A percentile compares a stretch with the other conserved stretches of the same genome.
phyloP scores from a whole-genome alignment of 1,284 basidiomycete genomes.

The Moesziomyces globuligerus region DNA sequence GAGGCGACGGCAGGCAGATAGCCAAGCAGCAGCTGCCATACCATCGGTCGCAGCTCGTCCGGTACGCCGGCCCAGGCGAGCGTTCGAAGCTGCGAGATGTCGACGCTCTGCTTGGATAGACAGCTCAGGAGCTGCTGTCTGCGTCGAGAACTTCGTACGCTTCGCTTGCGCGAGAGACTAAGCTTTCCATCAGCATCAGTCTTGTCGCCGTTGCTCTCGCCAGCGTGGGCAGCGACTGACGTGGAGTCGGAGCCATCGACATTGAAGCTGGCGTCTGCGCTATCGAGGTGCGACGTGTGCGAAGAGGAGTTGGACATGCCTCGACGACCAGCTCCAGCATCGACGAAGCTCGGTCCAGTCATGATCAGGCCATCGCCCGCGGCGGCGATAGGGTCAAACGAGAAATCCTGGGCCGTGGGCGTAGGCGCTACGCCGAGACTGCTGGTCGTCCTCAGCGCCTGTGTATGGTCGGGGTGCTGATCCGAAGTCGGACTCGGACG shows the following conservation, averaged over 20 bases:
- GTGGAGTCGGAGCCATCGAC: background rate
- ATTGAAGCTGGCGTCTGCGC: constrained; percentile 13
- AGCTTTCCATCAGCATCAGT: background rate
- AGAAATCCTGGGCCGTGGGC: constrained; percentile 32
- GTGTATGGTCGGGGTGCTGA: constrained; percentile 1
- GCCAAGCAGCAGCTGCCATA: constrained; percentile 88
- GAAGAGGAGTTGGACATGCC: constrained; percentile 17
- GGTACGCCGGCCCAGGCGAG: constrained; percentile 97
- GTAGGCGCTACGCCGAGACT: constrained; percentile 24
- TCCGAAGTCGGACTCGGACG: constrained; percentile 10
- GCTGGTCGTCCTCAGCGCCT: constrained; percentile 31
- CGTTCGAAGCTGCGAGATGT: constrained; percentile 78
- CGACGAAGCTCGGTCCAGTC: constrained; percentile 40
- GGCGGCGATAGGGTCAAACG: constrained; percentile 59
- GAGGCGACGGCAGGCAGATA: constrained; percentile 88
- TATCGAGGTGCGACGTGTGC: constrained; percentile 6
- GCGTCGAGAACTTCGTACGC: constrained; percentile 45
- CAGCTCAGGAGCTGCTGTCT: constrained; percentile 54
- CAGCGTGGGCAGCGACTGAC: background rate
- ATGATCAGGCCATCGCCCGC: constrained; percentile 60
- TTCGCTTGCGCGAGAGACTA: constrained; percentile 32
- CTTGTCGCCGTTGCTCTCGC: background rate
- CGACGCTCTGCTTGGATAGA: constrained; percentile 51
- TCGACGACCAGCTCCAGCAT: constrained; percentile 13
- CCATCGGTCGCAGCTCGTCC: constrained; percentile 83